Evolutionary conservation across 768 basidiomycete species (phyloP), one percentile per base, ranked within the genome.

Genomic region (Podaxis sp.): DNA sequence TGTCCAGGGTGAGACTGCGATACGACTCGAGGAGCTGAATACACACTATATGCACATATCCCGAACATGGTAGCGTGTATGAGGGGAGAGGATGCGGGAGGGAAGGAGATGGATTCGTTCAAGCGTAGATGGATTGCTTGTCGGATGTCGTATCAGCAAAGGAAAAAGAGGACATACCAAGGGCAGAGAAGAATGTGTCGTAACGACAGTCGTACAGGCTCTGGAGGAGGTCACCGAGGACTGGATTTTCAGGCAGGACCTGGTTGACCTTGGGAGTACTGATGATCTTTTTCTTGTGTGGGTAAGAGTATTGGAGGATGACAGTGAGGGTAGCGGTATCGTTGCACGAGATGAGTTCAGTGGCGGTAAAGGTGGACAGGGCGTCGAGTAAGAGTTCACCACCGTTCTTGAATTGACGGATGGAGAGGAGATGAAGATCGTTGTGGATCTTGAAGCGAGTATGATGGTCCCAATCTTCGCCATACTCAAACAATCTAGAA

Each of bases 391-490:
- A 81, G 10, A 97, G 85, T 41, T 89, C 87, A n/a, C 87, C 88
- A 4, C 87, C 95, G 20, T 84, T 85, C 70, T 92, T 88, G 81
- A 99, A 98, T 69, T 96, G 88, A 20, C 96, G 89, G 64, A 93
- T 89, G 30, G 93, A 90, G 36, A 96, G 77, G 49, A 89, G 79
- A 70, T 96, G 91, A 0, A 97, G 78, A 53, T 90, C 96, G 55
- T 87, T 86, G 78, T 99, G 99, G 48, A 98, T 96, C 76, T 99
- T 99, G 69, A 98, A 85, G 50, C 96, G 86, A 75, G 98, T 99
- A 41, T 95, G 86, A 58, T 96, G 82, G 74, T 99, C 96, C 96
- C 96, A 99, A 77, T 99, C 96, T 50, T 96, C 96, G 0, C 96
- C 96, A 73, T 94, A 85, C 68, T 98, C 95, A 58, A 97, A 90